phyloP scores from a whole-genome alignment of 208 protist species.

The Acanthamoeba healyi region DNA sequence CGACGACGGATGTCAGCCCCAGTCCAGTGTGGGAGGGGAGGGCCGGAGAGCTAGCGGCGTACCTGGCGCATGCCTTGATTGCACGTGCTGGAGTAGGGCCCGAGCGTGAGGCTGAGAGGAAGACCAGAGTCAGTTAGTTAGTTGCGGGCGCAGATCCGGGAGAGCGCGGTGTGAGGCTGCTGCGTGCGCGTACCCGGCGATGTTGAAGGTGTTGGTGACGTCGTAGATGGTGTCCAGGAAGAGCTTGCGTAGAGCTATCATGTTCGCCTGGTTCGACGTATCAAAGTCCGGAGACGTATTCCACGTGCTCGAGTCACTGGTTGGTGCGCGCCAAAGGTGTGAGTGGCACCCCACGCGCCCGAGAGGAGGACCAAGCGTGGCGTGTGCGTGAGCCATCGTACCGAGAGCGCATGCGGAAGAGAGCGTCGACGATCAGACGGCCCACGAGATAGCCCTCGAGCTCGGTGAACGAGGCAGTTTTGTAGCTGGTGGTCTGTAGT shows the following conservation, averaged over 20 bases:
- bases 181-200: background rate
- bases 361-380: background rate
- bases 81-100: background rate
- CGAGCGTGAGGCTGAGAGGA: background rate
- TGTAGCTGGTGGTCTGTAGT: too few relatives aligned
- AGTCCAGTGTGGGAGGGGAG: too few relatives aligned
- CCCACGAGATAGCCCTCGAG: slow-evolving; percentile 48
- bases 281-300: too few relatives aligned
- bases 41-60: background rate
- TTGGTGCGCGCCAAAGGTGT: too few relatives aligned
- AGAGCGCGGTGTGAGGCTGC: too few relatives aligned
- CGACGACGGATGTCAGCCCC: too few relatives aligned
- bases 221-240: background rate
- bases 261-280: too few relatives aligned
- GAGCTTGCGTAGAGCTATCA: background rate
- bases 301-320: too few relatives aligned
- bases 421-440: background rate
- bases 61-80: background rate
- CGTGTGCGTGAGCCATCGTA: background rate
- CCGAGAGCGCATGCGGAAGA: background rate
- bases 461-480: background rate
- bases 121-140: too few relatives aligned
- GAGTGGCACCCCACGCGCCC: too few relatives aligned
- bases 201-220: background rate
- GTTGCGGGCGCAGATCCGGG: too few relatives aligned